A percentile compares a stretch with the other conserved stretches of the same genome.
phyloP scores from a whole-genome alignment of 768 basidiomycete genomes.

The Coprinopsis marcescibilis region DNA sequence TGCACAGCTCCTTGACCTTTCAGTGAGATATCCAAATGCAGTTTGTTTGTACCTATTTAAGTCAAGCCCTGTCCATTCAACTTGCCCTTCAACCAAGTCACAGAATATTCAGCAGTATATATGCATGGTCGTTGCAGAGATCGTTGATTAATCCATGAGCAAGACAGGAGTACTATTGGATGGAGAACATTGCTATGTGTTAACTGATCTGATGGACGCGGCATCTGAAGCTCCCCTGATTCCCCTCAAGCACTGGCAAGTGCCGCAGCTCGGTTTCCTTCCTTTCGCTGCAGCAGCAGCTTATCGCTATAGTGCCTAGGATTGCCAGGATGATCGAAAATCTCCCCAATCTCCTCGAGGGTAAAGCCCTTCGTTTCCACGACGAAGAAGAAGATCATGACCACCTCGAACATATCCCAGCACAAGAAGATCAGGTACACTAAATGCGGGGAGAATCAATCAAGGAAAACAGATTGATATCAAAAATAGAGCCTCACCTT shows the following conservation, averaged over 20 bases:
- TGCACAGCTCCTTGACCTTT: slow-evolving; percentile 22
- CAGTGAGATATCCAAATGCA: too few species aligned
- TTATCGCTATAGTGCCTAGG: slow-evolving; percentile 34
- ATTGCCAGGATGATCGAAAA: slow-evolving; percentile 37
- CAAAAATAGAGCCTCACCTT: slow-evolving; percentile 27
- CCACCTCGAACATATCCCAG: slow-evolving; percentile 44
- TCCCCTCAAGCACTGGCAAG: too few species aligned
- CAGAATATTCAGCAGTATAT: too few species aligned
- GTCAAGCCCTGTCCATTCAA: slow-evolving; percentile 6
- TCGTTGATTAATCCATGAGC: too few species aligned
- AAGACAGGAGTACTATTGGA: too few species aligned
- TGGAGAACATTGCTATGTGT: too few species aligned
- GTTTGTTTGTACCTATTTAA: slow-evolving; percentile 27
- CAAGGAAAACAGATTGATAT: background rate
- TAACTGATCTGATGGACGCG: too few species aligned
- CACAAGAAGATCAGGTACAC: slow-evolving; percentile 46
- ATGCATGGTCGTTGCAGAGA: too few species aligned
- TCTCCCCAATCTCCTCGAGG: slow-evolving; percentile 44
- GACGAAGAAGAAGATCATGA: slow-evolving; percentile 41
- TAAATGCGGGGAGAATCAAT: slow-evolving; percentile 17
- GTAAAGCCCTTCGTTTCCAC: slow-evolving; percentile 50
- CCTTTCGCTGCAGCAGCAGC: slow-evolving; percentile 16
- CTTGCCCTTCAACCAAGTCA: background rate
- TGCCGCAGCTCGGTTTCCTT: background rate
- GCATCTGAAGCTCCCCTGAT: too few species aligned